A percentile compares a stretch with the other conserved stretches of the same genome.
Evolutionary conservation across 1,284 basidiomycete species (phyloP).

Genomic region (Wallemia ichthyophaga): DNA sequence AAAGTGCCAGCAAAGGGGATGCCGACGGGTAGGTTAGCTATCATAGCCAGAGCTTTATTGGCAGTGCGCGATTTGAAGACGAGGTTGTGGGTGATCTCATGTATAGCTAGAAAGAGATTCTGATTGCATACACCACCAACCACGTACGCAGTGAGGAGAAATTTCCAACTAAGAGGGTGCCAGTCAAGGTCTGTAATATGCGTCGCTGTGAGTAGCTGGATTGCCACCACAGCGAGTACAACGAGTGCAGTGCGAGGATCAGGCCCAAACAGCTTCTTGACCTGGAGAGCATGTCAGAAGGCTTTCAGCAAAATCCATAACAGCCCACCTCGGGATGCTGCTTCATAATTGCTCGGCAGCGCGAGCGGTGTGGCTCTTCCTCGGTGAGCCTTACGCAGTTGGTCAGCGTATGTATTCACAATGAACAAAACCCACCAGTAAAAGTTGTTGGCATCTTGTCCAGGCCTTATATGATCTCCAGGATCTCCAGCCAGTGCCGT

Average conservation of each 20-base stretch:
- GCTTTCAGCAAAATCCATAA: not conserved
- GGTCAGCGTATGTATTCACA: no score
- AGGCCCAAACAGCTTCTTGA: slow-evolving; percentile 79
- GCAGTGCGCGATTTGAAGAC: slow-evolving; percentile 56
- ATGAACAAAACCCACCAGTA: not conserved
- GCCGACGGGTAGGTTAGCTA: slow-evolving; percentile 73
- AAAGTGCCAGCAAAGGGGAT: slow-evolving; percentile 87
- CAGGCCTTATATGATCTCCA: not conserved
- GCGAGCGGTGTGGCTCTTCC: slow-evolving; percentile 75
- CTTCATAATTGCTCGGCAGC: slow-evolving; percentile 68
- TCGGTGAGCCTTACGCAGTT: slow-evolving; percentile 59
- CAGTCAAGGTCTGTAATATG: slow-evolving; percentile 30
- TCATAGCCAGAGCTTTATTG: slow-evolving; percentile 65
- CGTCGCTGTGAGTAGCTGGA: slow-evolving; percentile 41
- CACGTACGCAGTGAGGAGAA: slow-evolving; percentile 48
- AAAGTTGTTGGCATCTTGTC: not conserved
- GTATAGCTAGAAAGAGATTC: slow-evolving; percentile 86
- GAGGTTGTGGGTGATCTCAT: slow-evolving; percentile 94
- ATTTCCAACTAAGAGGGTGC: slow-evolving; percentile 34
- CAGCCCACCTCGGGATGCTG: slow-evolving; percentile 61
- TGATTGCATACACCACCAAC: slow-evolving; percentile 89
- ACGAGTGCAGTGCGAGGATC: slow-evolving; percentile 71
- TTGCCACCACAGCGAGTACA: slow-evolving; percentile 39
- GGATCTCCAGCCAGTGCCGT: not conserved
- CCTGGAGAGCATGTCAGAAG: slow-evolving; percentile 19